Conservation (phyloP, 495 filamentous ascomycete genomes). For the Apodospora peruviana region DNA sequence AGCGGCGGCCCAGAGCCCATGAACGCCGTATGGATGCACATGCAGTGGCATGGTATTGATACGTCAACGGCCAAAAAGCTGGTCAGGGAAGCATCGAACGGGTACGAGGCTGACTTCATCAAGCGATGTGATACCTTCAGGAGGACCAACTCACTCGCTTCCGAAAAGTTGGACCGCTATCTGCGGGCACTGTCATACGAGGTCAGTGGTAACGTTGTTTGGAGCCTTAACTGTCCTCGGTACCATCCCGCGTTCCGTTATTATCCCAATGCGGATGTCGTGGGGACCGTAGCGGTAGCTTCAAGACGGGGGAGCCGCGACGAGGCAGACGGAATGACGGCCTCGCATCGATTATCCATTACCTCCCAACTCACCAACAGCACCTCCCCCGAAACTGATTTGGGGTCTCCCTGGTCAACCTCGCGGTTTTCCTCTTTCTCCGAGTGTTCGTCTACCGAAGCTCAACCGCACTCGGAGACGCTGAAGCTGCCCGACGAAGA, state of each 20-base stretch:
- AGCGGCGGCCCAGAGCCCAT: background rate
- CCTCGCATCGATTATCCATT: too few species aligned
- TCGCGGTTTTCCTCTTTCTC: too few species aligned
- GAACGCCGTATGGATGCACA: background rate
- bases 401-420: too few species aligned
- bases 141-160: background rate
- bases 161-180: background rate
- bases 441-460: too few species aligned
- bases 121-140: background rate
- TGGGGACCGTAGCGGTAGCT: background rate
- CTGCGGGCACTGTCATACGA: background rate
- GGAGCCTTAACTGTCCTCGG: constrained; percentile 2
- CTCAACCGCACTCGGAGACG: too few species aligned
- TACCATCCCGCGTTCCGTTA: background rate
- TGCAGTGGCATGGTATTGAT: background rate
- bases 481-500: too few species aligned
- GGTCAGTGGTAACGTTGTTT: constrained; percentile 4
- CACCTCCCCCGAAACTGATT: too few species aligned
- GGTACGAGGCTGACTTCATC: background rate
- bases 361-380: too few species aligned
- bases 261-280: background rate
- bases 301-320: too few species aligned
- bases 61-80: background rate
- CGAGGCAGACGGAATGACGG: too few species aligned
- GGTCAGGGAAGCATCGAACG: background rate